phyloP scores from a whole-genome alignment of 169 alveolate genomes.

The Plasmodium yoelii region DNA sequence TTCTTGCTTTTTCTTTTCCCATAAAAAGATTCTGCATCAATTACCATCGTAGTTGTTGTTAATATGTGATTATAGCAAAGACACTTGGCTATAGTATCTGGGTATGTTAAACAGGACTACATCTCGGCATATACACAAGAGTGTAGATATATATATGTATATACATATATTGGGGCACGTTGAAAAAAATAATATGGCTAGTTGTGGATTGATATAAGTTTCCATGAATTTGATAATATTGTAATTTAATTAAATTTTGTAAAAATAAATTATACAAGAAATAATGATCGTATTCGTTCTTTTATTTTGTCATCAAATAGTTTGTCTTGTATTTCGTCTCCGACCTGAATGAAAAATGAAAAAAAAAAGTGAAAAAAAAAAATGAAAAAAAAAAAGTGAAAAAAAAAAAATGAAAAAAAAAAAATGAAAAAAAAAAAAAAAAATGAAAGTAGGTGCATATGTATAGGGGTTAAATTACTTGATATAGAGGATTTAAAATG shows the following conservation, averaged over 20 bases:
- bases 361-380: constrained; percentile 30
- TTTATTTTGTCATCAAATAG: constrained; percentile 61
- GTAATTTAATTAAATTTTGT: too few species aligned
- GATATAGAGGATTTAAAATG: constrained; percentile 57
- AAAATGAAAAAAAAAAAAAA: too few species aligned
- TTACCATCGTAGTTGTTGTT: constrained; percentile 25
- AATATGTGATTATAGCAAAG: neutral
- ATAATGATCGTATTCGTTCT: constrained; percentile 28
- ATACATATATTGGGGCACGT: too few species aligned
- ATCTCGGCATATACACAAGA: too few species aligned
- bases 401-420: neutral
- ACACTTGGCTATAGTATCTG: too few species aligned
- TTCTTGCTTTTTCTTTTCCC: constrained; percentile 48
- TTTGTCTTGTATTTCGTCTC: constrained; percentile 71
- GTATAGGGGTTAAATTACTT: constrained; percentile 1
- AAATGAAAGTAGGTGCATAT: too few species aligned
- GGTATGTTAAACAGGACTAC: too few species aligned
- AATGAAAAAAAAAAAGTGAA: neutral
- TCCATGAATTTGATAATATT: neutral
- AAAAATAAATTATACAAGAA: neutral
- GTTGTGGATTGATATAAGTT: neutral
- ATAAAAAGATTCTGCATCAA: constrained; percentile 55
- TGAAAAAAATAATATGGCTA: neutral
- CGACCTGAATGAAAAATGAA: constrained; percentile 27
- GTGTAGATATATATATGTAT: too few species aligned